These are phyloP conservation scores for Oryza coarctata DNA, from an alignment of 176 grass and related monocot species.

Conservation along the genomic window DNA sequence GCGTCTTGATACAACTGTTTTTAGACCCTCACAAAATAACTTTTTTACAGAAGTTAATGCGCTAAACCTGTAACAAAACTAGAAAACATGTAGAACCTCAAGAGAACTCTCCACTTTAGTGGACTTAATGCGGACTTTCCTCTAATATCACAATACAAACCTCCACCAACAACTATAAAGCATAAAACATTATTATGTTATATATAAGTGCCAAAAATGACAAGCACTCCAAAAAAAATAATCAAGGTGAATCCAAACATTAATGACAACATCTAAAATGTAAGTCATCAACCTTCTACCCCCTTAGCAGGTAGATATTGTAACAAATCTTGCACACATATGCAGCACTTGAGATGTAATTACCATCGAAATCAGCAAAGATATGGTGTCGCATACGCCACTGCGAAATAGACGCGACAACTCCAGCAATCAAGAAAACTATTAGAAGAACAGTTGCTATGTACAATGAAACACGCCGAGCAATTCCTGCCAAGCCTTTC, in stretches of 20 bases:
- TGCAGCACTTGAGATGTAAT: background rate
- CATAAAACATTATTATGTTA: background rate
- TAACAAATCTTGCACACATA: conserved; percentile 2
- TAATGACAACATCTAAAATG: conserved; percentile 25
- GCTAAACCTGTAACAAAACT: background rate
- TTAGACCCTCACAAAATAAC: background rate
- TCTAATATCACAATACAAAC: background rate
- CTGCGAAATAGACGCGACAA: conserved; percentile 33
- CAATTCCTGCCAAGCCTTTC: conserved; percentile 21
- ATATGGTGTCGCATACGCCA: conserved; percentile 51
- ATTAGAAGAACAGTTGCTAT: conserved; percentile 19
- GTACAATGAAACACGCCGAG: conserved; percentile 22
- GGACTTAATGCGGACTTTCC: background rate
- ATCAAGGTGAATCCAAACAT: conserved; percentile 9
- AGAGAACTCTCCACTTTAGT: background rate
- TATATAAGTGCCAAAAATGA: background rate
- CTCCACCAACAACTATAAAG: background rate
- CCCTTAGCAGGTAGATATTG: background rate
- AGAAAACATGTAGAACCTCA: background rate
- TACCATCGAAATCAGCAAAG: conserved; percentile 80
- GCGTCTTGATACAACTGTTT: background rate
- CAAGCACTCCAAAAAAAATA: conserved; percentile 1
- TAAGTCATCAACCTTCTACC: conserved; percentile 15
- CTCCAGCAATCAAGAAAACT: conserved; percentile 8
- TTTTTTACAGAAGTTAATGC: background rate